Base-by-base conservation (phyloP, 257 asterid species). In the Salvia rosmarinus region DNA sequence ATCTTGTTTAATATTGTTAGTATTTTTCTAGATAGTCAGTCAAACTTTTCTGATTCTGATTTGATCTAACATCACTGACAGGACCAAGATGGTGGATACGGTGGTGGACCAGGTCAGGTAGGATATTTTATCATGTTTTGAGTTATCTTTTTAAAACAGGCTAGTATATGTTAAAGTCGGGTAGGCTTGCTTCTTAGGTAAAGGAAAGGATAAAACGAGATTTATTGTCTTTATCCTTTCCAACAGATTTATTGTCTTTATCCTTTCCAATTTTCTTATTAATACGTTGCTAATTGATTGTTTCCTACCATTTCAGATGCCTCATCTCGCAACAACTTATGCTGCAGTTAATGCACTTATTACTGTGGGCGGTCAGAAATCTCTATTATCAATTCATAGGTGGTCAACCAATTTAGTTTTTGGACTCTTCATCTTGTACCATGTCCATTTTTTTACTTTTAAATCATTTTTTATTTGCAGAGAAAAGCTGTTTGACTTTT, bases 41-140 rank as follows among this genome's bases (percentile, higher is more conserved):
- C 13, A 19, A 73, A 42, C 9, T 49, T 42, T 61, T 59, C 67
- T 51, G 37, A 58, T 62, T 64, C 67, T 21, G 12, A 35, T 58
- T 55, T 47, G 57, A 55, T 75, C 66, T 67, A 9, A 68, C 79
- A 40, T 78, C 40, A 55, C 40, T 72, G 74, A 55, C 82, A 95
- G 99, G 98, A 89, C 72, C 79, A 81, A 67, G 78, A 89, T 72
- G 99, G 99, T 78, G 99, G 98, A 73, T 95, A 91, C 78, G 96
- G 97, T 34, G 99, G 99, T 66, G 99, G 99, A 86, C 99, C 99
- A 40, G 95, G 97, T 70, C 99, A 95, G 96, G 99, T 86, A 62
- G 74, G 84, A 77, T 20, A 28, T 13, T 17, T 64, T 54, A 7
- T 68, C 47, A 64, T 37, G 52, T 49, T 64, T 70, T 42, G 35